Evolutionary conservation across 75 land plant species (phyloP), one percentile per base, ranked within the genome.

Genomic region (Pinus taeda): DNA sequence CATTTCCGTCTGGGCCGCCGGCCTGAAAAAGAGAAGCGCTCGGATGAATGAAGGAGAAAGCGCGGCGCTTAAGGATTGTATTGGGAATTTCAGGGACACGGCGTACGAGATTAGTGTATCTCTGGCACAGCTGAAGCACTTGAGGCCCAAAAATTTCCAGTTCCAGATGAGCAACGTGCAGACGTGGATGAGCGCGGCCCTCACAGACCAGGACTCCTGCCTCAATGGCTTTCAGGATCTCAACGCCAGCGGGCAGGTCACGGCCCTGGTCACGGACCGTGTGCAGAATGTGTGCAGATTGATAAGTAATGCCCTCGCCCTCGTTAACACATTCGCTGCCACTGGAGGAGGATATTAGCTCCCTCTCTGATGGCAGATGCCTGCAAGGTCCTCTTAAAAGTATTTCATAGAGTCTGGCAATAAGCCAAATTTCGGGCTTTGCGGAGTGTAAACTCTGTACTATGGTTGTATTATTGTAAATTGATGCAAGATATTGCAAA

Each of bases 301-400:
- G 65, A 88, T 88, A 15, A 86, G 90, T 63, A 88, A 88, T 73
- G 88, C 88, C 15, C 74, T 88, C 33, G 85, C 88, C 15, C 53
- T 88, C 24, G 60, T 85, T 29, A 88, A 85, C 74, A 74, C 67
- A 2, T 80, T 88, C 18, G 87, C 84, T 74, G 15, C 59, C n/a
- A 67, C 4, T 6, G 71, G 66, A 63, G 22, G 9, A 18, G 22
- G 24, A 8, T 49, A 49, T 9, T 49, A 49, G 55, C 9, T 45
- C 53, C 9, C 53, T 45, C 53, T 45, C 53, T 45, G 53, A 45
- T 3, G 55, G 12, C 55, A 49, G 55, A 49, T 9, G 12, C 12
- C 55, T 9, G 9, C 55, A 49, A 49, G 55, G 2, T 49, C 3
- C 1, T 49, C 1, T 49, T 49, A 9, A 9, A 9, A 9, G 55